phyloP scores from a whole-genome alignment of 2,329 filamentous ascomycete genomes.

The Pseudogymnoascus sp. region DNA sequence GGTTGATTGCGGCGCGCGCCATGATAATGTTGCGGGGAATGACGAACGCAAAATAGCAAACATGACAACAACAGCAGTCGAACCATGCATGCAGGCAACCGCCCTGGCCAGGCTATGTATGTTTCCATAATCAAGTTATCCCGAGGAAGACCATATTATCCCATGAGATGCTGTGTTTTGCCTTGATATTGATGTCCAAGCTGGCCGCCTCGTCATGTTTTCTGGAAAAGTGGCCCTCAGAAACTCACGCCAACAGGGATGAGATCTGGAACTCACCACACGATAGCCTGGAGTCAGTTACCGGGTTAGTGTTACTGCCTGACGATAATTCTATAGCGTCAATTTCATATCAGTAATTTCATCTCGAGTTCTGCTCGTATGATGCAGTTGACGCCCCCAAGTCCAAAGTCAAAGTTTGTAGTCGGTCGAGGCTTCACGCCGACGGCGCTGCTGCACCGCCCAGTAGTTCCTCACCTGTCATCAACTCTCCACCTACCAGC shows the following conservation, averaged over 20 bases:
- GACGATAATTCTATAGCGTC: not conserved
- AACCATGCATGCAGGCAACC: conserved; percentile 1
- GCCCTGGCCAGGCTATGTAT: not conserved
- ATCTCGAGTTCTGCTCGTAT: not conserved
- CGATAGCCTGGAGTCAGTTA: not conserved
- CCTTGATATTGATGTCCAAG: not conserved
- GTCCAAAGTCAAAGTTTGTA: not conserved
- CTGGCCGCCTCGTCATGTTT: not conserved
- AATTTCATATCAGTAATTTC: not conserved
- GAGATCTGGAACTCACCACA: not conserved
- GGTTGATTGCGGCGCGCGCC: too few relatives aligned
- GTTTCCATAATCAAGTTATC: not conserved
- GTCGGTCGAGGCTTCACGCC: not conserved
- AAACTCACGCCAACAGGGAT: not conserved
- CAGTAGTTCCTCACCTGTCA: not conserved
- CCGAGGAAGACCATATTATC: not conserved
- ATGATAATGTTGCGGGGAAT: not conserved
- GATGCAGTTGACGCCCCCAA: not conserved
- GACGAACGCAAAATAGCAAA: not conserved
- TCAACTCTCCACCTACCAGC: not conserved
- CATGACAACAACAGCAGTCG: not conserved
- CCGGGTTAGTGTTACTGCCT: too few relatives aligned
- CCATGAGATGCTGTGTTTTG: not conserved
- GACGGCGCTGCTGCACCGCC: not conserved
- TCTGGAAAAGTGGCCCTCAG: not conserved